Evolutionary conservation across 345 rosid species (phyloP), one percentile per base, ranked within the genome.

Genomic region (Lepidium africanum): DNA sequence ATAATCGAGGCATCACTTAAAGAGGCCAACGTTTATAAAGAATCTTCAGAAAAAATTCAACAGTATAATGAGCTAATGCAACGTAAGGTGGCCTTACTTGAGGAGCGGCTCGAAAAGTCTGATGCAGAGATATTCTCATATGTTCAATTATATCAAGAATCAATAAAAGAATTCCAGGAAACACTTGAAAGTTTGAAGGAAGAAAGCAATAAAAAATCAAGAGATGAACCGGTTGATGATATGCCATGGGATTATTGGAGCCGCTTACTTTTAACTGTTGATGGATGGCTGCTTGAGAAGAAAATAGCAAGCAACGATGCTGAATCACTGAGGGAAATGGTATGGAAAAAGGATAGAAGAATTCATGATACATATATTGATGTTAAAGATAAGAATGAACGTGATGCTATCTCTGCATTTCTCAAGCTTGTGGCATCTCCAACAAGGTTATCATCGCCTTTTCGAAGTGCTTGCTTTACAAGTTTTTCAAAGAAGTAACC

Each of bases 201-300:
- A 78, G 85, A 88, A 81, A 90, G 91, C 84, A 86, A 77, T 73
- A 88, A 76, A 68, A 86, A 81, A 69, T 76, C 84, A 64, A 70
- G 78, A 17, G 74, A 87, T 71, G 82, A 78, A 71, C 87, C 91
- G 6, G 87, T 88, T 16, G 88, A 85, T 76, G 90, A 94, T 70
- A 80, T 90, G 90, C 95, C 97, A 32, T 75, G 72, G 87, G 95
- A 81, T 72, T 90, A 88, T 81, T 93, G 98, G 98, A 93, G 97
- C 72, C 83, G 65, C 72, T 76, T 93, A 69, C 78, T 90, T 75
- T 85, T 93, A 71, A 84, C 78, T 30, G 75, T 93, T 80, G 98
- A 88, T 82, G 98, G 98, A 33, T 93, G 98, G 98, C 65, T 84
- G 62, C 95, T 93, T 63, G 98, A 93, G 78, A 82, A 87, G 76